phyloP scores from a whole-genome alignment of 2,329 filamentous ascomycete genomes.

The Xylariaceae sp. region DNA sequence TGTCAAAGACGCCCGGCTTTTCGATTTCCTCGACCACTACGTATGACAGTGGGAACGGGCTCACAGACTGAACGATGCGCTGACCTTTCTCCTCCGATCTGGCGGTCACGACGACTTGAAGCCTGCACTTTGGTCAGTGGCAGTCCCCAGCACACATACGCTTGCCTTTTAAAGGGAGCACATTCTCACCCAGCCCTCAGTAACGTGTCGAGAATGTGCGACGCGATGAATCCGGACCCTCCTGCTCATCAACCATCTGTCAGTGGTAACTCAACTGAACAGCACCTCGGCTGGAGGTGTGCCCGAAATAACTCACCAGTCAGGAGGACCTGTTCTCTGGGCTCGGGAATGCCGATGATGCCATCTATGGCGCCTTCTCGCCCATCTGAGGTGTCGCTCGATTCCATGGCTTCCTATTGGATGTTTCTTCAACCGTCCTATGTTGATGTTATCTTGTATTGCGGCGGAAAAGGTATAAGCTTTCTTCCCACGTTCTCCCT shows the following conservation, averaged over 20 bases:
- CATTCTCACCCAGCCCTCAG: conserved; percentile 35
- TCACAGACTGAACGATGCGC: conserved; percentile 37
- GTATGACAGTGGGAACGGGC: conserved; percentile 33
- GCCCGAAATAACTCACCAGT: conserved; percentile 22
- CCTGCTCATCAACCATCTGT: conserved; percentile 28
- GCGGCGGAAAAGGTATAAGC: too few relatives aligned
- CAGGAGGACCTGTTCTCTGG: conserved; percentile 23
- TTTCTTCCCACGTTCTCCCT: too few relatives aligned
- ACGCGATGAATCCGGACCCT: conserved; percentile 50
- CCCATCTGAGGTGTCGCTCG: too few relatives aligned
- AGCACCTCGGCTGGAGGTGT: neutral
- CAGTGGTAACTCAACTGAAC: neutral
- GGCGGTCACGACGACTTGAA: conserved; percentile 41
- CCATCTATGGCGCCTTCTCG: neutral
- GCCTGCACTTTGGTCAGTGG: conserved; percentile 25
- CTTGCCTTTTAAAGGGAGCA: conserved; percentile 2
- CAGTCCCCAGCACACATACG: conserved; percentile 41
- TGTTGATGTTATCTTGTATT: too few relatives aligned
- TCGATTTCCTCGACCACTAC: conserved; percentile 69
- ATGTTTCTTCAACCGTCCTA: too few relatives aligned
- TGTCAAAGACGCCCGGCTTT: conserved; percentile 61
- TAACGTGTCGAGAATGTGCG: conserved; percentile 45
- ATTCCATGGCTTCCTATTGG: neutral
- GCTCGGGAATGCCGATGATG: neutral
- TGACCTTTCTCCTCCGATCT: conserved; percentile 44